Conservation (phyloP, 768 basidiomycete species). For the Postia placenta region DNA sequence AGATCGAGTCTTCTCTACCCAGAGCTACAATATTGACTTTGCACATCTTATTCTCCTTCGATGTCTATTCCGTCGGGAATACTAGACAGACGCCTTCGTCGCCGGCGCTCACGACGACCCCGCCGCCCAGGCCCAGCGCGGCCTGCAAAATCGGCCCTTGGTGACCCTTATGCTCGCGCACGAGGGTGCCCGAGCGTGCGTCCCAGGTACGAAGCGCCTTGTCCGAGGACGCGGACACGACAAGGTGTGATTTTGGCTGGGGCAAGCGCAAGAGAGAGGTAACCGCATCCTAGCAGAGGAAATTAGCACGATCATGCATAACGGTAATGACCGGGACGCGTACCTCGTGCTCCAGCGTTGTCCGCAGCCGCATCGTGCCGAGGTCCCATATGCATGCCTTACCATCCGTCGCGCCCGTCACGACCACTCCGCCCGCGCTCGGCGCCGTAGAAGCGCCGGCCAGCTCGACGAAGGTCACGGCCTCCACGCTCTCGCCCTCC, state of each 20-base stretch:
- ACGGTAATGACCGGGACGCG: slow-evolving; percentile 18
- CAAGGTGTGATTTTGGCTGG: slow-evolving; percentile 63
- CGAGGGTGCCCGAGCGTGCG: slow-evolving; percentile 70
- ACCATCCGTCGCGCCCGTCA: slow-evolving; percentile 90
- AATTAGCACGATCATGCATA: neutral
- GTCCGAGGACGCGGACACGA: slow-evolving; percentile 87
- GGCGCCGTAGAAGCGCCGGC: slow-evolving; percentile 43
- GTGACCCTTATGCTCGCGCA: slow-evolving; percentile 83
- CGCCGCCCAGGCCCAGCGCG: slow-evolving; percentile 62
- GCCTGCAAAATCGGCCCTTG: slow-evolving; percentile 69
- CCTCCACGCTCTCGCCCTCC: slow-evolving; percentile 85
- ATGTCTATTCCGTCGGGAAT: slow-evolving; percentile 51
- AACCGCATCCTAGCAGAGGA: slow-evolving; percentile 64
- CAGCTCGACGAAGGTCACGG: slow-evolving; percentile 77
- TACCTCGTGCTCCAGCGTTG: slow-evolving; percentile 80
- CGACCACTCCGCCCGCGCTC: slow-evolving; percentile 53
- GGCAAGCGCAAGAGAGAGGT: slow-evolving; percentile 76
- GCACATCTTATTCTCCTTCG: neutral
- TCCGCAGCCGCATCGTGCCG: slow-evolving; percentile 74
- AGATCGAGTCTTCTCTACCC: neutral
- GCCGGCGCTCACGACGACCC: slow-evolving; percentile 78
- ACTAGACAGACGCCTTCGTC: slow-evolving; percentile 89
- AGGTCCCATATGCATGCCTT: slow-evolving; percentile 95
- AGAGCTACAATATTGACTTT: neutral
- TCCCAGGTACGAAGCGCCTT: slow-evolving; percentile 90